Evolutionary conservation across 805 yeast genomes (phyloP), one percentile per base, ranked within the genome.

Genomic region (Ogataea wickerhamii): DNA sequence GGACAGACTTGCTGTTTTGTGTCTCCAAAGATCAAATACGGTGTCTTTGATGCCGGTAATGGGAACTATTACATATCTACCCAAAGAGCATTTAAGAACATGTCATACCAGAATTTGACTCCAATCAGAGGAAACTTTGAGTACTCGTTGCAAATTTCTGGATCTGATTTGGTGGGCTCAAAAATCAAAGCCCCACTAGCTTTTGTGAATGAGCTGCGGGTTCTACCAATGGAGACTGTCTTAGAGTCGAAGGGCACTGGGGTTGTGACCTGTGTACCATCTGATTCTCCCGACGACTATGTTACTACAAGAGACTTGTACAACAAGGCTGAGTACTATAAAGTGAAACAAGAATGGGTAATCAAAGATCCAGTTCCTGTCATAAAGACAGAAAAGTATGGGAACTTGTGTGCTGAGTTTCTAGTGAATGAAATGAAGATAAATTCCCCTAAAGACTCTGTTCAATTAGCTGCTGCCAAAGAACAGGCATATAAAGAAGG

Each of bases 1-100:
- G 98, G 97, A 48, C 98, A 93, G 72, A 87, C 96, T 4, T 87
- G 96, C 73, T 89, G 97, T 75, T 93, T 91, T 56, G 98, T 93
- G 18, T 86, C 96, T 20, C 96, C 98, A 61, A 87, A 85, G 70
- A 87, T 93, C 53, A 78, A 74, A 32, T 93, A 93, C 59, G 98
- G 98, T 60, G 64, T 93, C 36, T 93, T 85, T 60, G 86, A 87
- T 60, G 91, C 87, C 39, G 91, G 93, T 45, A 71, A 74, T 41
- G 77, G 74, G 47, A 82, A 82, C 53, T 80, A 74, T 65, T 88
- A 68, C 66, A 80, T 93, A 59, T 82, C 93, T 56, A 93, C 98
- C 32, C 84, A 86, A 66, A 85, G 97, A 61, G 93, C 98, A 11
- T 93, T 87, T 76, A 88, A 88, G 68, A 93, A 93, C 75, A 93